Evolutionary conservation across 2,329 filamentous ascomycete genomes (phyloP), one percentile per base, ranked within the genome.

Genomic region (Colletotrichum sojae): DNA sequence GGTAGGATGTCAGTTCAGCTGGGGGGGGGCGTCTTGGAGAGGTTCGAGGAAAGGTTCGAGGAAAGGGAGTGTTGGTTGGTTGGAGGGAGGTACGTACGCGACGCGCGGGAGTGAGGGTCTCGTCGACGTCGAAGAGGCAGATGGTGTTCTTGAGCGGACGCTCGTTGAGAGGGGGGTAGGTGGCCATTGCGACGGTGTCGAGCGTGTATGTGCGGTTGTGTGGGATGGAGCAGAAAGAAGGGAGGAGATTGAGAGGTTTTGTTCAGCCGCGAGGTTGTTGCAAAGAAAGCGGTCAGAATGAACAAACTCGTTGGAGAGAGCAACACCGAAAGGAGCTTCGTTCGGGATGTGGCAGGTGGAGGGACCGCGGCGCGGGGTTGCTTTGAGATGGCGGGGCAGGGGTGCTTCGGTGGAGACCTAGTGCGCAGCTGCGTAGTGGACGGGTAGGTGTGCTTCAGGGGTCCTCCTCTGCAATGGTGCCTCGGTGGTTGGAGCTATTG

Each of bases 61-160:
- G 31, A 36, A 36, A 10, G 31, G 31, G 31, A 9, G 8, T 1
- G 6, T 36, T 36, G 6, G 6, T 36, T 36, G 31, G 31, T 36
- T 36, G 6, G 27, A 20, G 8, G 27, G 31, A 16, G 52, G 40
- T 40, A 80, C 86, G 71, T 85, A 97, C 93, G 75, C 88, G 86
- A 73, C 96, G 90, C 53, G 96, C 91, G 49, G 90, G 92, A 16
- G 94, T 96, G 74, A 99, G 89, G 36, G 96, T 98, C 77, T 90
- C 93, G 80, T 99, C 96, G 70, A 99, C 96, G 83, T 99, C 96
- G 83, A 99, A 99, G 72, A 99, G 91, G 78, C 90, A 91, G 82
- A 99, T 93, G 73, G 95, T 98, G 87, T 96, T 94, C 85, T 95
- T 94, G 81, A 98, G 84, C 51, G 94, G 93, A 74, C 96, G 94